Conservation (phyloP, 257 asterid species). For the Nicotiana benthamiana region DNA sequence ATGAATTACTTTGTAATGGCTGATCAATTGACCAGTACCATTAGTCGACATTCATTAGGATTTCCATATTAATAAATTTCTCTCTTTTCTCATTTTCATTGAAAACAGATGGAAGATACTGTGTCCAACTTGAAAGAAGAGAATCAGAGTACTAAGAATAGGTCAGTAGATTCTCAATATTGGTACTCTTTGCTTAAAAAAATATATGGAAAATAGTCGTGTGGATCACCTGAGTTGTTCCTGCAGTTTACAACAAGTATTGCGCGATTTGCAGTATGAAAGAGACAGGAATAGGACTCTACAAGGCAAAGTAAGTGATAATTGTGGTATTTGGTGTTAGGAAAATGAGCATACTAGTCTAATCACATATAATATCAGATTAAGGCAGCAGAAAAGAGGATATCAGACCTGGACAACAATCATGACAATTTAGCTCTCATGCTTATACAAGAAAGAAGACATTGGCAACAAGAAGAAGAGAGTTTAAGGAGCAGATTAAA, state of each 20-base stretch:
- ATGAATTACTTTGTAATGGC: background rate
- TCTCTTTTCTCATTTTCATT: background rate
- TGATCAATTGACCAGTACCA: background rate
- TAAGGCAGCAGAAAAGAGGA: conserved; percentile 9
- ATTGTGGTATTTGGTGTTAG: too few relatives aligned
- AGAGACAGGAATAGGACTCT: conserved; percentile 24
- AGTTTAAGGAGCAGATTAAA: conserved; percentile 28
- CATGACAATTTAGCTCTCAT: conserved; percentile 21
- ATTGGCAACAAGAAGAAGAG: conserved; percentile 36
- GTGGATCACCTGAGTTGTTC: background rate
- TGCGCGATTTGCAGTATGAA: conserved; percentile 25
- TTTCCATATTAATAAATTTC: background rate
- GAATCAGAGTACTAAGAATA: conserved; percentile 18
- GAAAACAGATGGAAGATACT: conserved; percentile 20
- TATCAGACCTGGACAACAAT: conserved; percentile 21
- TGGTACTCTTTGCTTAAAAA: background rate
- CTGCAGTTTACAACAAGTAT: conserved; percentile 28
- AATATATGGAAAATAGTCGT: too few relatives aligned
- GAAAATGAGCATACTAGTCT: too few relatives aligned
- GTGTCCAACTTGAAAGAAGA: conserved; percentile 30
- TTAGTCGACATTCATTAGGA: background rate
- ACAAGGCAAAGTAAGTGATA: conserved; percentile 26
- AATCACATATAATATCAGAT: conserved; percentile 22
- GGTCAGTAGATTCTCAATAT: conserved; percentile 19
- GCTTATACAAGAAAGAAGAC: conserved; percentile 35